phyloP scores from a whole-genome alignment of 2,329 filamentous ascomycete genomes.

The Colletotrichum aenigma region DNA sequence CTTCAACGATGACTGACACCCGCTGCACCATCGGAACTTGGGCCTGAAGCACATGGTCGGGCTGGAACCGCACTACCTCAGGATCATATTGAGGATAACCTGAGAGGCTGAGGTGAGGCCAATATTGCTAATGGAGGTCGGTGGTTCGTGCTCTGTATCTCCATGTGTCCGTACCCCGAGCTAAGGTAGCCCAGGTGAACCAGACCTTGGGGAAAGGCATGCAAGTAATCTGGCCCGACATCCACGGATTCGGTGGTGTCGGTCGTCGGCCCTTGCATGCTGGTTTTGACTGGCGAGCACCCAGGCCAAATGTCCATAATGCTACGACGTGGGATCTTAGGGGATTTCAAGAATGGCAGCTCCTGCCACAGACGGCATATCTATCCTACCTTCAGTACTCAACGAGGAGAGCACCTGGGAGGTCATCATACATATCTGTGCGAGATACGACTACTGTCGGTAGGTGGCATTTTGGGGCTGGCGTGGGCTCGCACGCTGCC shows the following conservation, averaged over 20 bases:
- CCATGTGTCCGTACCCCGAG: neutral
- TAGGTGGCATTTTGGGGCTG: too few relatives aligned
- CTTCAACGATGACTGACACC: neutral
- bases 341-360: neutral
- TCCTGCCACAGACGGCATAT: neutral
- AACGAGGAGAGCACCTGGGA: neutral
- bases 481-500: too few relatives aligned
- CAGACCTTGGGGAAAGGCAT: neutral
- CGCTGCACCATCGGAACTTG: neutral
- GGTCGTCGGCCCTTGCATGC: neutral
- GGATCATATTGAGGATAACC: neutral
- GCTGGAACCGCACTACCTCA: neutral
- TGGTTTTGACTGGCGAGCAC: neutral
- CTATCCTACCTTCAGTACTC: neutral
- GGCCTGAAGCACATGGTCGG: neutral
- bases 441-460: neutral
- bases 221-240: neutral
- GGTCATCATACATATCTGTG: neutral
- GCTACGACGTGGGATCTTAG: neutral
- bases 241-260: neutral
- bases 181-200: neutral
- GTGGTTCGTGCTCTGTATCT: conserved; percentile 1
- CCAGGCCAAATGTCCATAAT: neutral
- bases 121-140: neutral
- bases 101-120: neutral